phyloP scores from a whole-genome alignment of 1,139 yeast genomes.

The Suhomyces guaymorum region DNA sequence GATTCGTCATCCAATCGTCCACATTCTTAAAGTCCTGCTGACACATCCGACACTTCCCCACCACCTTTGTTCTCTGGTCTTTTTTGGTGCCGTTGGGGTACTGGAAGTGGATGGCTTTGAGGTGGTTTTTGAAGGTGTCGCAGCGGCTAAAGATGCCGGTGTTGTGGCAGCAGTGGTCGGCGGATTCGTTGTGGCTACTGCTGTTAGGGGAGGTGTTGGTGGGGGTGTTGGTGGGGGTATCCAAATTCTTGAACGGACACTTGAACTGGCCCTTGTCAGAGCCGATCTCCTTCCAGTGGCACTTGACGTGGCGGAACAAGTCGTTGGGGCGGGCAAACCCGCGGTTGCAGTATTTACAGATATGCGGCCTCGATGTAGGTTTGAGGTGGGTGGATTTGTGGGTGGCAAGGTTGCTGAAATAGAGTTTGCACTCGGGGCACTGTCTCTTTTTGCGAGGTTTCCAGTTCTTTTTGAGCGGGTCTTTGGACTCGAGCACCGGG shows the following conservation, averaged over 20 bases:
- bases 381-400: conserved; percentile 81
- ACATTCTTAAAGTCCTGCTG: conserved; percentile 63
- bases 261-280: conserved; percentile 49
- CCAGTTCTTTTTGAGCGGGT: conserved; percentile 23
- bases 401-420: conserved; percentile 79
- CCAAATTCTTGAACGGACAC: conserved; percentile 43
- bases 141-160: conserved; percentile 85
- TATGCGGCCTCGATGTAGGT: conserved; percentile 73
- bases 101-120: conserved; percentile 85
- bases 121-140: conserved; percentile 88
- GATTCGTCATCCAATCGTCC: conserved; percentile 76
- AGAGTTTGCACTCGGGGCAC: conserved; percentile 78
- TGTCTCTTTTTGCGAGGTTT: conserved; percentile 75
- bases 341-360: conserved; percentile 73
- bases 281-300: conserved; percentile 75
- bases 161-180: conserved; percentile 64
- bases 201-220: conserved; percentile 10
- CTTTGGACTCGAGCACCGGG: conserved; percentile 10
- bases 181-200: too few relatives aligned
- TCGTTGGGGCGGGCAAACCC: conserved; percentile 91
- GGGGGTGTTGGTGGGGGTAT: conserved; percentile 7
- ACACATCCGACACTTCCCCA: conserved; percentile 80
- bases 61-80: conserved; percentile 64
- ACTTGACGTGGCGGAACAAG: conserved; percentile 75
- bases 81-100: conserved; percentile 88